Base-by-base conservation (phyloP, 768 basidiomycete genomes). In the Leccinum sublutescens region DNA sequence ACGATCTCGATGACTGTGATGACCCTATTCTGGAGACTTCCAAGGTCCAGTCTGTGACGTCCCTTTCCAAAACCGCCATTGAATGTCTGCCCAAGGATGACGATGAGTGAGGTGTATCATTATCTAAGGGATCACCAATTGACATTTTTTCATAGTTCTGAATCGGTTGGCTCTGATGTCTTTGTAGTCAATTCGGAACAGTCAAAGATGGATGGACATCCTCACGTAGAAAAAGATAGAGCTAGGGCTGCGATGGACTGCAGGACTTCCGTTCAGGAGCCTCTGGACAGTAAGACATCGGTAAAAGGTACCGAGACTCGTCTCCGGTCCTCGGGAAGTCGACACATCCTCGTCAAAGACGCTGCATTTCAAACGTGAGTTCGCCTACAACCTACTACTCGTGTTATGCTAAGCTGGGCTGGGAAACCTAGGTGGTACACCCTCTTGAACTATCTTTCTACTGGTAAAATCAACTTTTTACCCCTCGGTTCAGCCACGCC, bases 361-460 rank as follows among this genome's bases (percentile, higher is more conserved):
- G 59, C 65, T 2, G 69, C 69, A 3, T 69, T 68, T 47, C 61
- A 61, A 60, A 71, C 69, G 68, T 71, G 45, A 57, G 67, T 25
- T 47, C 7, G 3, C 17, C 7, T 34, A 17, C 3, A 14, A 1
- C 8, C 5, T 34, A 1, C 5, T 23, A 29, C 9, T 9, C 19
- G 9, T 8, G 5, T 54, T 40, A 8, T 23, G 17, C 12, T 38
- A 54, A 40, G 34, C 3, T 25, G 31, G 3, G 6, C 9, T 43
- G 4, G 6, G 9, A 3, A 12, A 0, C 34, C 14, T 56, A 80
- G 79, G 15, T 75, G 75, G 74, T 74, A 74, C 54, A 71, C 76
- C 1, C 65, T 78, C 14, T 19, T 80, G 7, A 75, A 74, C 52
- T 79, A 77, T 57, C 67, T 80, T 3, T 78, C 78, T 56, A 78